Evolutionary conservation across 345 rosid genomes (phyloP), one percentile per base, ranked within the genome.

Genomic region (Salix dunnii): DNA sequence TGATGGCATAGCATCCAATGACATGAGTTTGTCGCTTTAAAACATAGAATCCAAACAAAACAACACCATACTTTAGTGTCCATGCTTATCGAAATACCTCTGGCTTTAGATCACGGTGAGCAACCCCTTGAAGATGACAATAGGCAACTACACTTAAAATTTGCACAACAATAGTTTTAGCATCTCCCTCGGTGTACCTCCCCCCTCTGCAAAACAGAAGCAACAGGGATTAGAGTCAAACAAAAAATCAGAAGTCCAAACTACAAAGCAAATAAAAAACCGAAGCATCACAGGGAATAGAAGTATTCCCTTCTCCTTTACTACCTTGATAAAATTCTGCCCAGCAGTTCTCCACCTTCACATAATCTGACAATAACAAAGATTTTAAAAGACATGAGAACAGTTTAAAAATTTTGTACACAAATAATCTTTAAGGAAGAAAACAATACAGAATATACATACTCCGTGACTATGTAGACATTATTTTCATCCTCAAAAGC

Each of bases 101-200:
- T 4, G 99, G 98, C 81, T 96, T 92, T 66, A 96, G 84, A 85
- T 96, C 99, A 78, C 98, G 93, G 67, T 96, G 98, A 68, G 92
- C 95, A 85, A 93, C 97, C 76, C 98, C 99, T 86, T 94, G 97
- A 77, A 93, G 92, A 88, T 93, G 98, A 74, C 91, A 96, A 86
- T 89, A 96, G 10, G 97, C 87, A 80, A 92, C 94, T n/a, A 90
- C 95, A 68, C 86, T 87, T 83, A 96, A 79, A 49, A 96, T 90
- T 79, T 93, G 97, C 77, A 89, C 79, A 81, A 93, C 74, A 27
- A 90, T 88, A 28, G 76, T 81, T 81, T 90, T 93, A 64, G 98
- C 94, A 82, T 93, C 97, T 58, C 86, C 91, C 82, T 93, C 99
- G 2, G 83, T 78, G 79, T 89, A 96, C 82, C 91, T 90, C 72